Percentiles rank a stretch among this genome's conserved stretches.
phyloP scores from a whole-genome alignment of 2,329 filamentous ascomycete genomes.

The Byssothecium circinans region DNA sequence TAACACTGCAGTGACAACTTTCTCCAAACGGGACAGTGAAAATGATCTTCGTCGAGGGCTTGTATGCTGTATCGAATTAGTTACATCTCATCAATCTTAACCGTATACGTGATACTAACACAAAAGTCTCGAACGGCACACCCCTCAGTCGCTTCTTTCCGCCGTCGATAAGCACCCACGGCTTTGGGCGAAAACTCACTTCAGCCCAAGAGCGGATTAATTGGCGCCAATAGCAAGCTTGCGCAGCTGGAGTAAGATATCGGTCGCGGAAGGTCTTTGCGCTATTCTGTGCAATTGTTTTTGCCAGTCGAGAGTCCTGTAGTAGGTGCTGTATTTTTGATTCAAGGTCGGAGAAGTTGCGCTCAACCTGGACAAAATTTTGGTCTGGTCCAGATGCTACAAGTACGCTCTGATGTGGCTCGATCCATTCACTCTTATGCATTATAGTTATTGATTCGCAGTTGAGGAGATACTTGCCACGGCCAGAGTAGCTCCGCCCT shows the following conservation, averaged over 20 bases:
- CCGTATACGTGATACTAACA: constrained; percentile 2
- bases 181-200: constrained; percentile 35
- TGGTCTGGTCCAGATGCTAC: constrained; percentile 28
- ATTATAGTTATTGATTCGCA: constrained; percentile 37
- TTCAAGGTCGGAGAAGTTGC: constrained; percentile 23
- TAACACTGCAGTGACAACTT: constrained; percentile 8
- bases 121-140: constrained; percentile 14
- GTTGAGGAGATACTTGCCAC: constrained; percentile 54
- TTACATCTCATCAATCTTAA: background rate
- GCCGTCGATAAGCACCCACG: constrained; percentile 11
- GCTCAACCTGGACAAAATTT: constrained; percentile 24
- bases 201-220: constrained; percentile 44
- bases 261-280: constrained; percentile 54
- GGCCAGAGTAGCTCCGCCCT: constrained; percentile 48
- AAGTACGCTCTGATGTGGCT: constrained; percentile 5
- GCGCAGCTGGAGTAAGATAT: constrained; percentile 58
- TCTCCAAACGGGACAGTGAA: background rate
- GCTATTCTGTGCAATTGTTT: constrained; percentile 54
- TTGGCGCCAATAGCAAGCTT: constrained; percentile 59
- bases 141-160: constrained; percentile 10
- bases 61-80: constrained; percentile 1
- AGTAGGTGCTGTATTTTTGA: constrained; percentile 12
- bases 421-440: constrained; percentile 21
- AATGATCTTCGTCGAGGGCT: background rate
- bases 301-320: constrained; percentile 41